Percentiles rank a stretch among this genome's conserved stretches.
Conservation (phyloP, 768 basidiomycete species). For the Leccinum fibrillosum region DNA sequence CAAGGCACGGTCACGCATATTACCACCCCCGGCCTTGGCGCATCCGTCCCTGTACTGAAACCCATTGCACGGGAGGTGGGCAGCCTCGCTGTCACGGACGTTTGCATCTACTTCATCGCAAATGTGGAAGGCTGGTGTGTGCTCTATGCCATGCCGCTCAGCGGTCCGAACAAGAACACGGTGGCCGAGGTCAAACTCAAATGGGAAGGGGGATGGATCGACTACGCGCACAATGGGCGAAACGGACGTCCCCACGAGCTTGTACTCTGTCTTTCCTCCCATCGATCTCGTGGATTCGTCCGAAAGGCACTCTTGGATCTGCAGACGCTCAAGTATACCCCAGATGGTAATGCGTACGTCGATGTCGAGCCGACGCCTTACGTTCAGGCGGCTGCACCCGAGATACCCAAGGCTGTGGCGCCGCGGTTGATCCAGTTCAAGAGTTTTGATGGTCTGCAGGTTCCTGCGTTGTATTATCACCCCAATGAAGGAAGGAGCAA, state of each 20-base stretch:
- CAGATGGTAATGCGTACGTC: constrained; percentile 26
- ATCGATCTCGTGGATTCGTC: constrained; percentile 30
- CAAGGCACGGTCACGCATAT: constrained; percentile 33
- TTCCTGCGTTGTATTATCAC: constrained; percentile 43
- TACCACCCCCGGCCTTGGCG: constrained; percentile 32
- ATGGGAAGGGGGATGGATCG: constrained; percentile 32
- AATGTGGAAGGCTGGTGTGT: constrained; percentile 39
- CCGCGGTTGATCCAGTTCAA: constrained; percentile 36
- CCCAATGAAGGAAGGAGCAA: constrained; percentile 27
- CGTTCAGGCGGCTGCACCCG: constrained; percentile 33
- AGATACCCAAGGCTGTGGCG: constrained; percentile 24
- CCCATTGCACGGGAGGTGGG: constrained; percentile 36
- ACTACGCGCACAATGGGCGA: constrained; percentile 28
- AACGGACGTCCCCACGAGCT: constrained; percentile 36
- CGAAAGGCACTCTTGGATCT: constrained; percentile 30
- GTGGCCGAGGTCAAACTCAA: constrained; percentile 33
- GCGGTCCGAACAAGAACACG: constrained; percentile 24
- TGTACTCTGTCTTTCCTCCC: constrained; percentile 29
- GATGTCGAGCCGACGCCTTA: constrained; percentile 29
- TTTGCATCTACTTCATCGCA: constrained; percentile 32
- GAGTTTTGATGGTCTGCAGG: constrained; percentile 40
- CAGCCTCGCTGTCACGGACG: constrained; percentile 23
- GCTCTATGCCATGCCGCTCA: constrained; percentile 30
- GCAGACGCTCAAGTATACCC: constrained; percentile 14
- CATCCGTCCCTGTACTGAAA: constrained; percentile 29